Conservation (phyloP, 2,329 filamentous ascomycete species). For the Alternaria tenuissima region DNA sequence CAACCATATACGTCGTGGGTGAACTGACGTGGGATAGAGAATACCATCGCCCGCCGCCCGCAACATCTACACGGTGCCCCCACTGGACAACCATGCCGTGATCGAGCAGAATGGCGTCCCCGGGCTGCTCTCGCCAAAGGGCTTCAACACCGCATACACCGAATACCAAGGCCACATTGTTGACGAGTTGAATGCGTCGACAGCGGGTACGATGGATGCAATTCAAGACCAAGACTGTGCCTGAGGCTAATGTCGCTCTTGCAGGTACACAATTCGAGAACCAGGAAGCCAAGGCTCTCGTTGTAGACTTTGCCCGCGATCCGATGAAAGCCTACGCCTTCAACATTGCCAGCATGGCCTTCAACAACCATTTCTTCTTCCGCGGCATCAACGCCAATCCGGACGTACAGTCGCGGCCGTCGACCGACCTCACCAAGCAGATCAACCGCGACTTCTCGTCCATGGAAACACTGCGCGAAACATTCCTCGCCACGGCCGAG, state of each 20-base stretch:
- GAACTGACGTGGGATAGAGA: constrained; percentile 43
- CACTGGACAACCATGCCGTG: constrained; percentile 56
- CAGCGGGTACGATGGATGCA: constrained; percentile 65
- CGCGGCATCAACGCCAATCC: constrained; percentile 56
- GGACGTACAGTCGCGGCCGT: constrained; percentile 33
- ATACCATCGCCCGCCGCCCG: constrained; percentile 28
- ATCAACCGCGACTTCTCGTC: constrained; percentile 80
- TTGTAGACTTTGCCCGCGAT: constrained; percentile 79
- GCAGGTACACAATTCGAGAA: constrained; percentile 71
- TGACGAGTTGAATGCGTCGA: constrained; percentile 77
- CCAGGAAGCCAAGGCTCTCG: constrained; percentile 70
- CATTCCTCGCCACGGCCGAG: constrained; percentile 81
- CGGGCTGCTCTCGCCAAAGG: constrained; percentile 73
- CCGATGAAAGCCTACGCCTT: constrained; percentile 80
- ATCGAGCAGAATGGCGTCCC: constrained; percentile 66
- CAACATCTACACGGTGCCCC: constrained; percentile 57
- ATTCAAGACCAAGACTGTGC: neutral
- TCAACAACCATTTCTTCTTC: constrained; percentile 92
- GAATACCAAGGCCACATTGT: constrained; percentile 80
- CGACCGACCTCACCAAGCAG: constrained; percentile 63
- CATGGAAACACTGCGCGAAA: constrained; percentile 79
- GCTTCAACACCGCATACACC: constrained; percentile 80
- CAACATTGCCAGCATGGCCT: constrained; percentile 96
- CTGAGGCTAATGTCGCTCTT: constrained; percentile 9
- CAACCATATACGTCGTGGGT: constrained; percentile 11